These are phyloP conservation scores for Phytopythium chamaehyphon DNA, from an alignment of 352 stramenopile genomes.

Conservation along the genomic window DNA sequence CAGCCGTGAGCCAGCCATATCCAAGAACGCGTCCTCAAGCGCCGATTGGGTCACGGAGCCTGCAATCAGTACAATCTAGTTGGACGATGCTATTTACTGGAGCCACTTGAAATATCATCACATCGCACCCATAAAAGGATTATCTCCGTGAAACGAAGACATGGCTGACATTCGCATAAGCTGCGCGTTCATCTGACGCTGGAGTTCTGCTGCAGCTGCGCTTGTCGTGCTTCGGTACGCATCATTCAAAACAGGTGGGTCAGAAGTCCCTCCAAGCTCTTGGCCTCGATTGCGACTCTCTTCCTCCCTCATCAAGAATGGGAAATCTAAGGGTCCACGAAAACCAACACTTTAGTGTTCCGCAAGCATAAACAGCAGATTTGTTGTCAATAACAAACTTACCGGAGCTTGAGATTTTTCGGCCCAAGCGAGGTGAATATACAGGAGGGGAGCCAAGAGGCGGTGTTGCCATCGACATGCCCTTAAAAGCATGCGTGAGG, in stretches of 20 bases:
- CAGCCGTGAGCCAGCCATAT: constrained; percentile 77
- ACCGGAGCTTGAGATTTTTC: constrained; percentile 67
- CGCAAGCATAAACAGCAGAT: neutral
- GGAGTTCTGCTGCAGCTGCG: constrained; percentile 22
- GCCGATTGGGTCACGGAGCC: constrained; percentile 77
- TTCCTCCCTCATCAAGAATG: constrained; percentile 66
- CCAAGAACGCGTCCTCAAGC: constrained; percentile 79
- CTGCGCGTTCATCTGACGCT: constrained; percentile 46
- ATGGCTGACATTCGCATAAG: constrained; percentile 51
- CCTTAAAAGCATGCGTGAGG: constrained; percentile 69
- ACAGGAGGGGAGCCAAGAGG: constrained; percentile 32
- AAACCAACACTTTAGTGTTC: too few species aligned
- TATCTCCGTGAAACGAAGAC: constrained; percentile 56
- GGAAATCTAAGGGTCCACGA: constrained; percentile 67
- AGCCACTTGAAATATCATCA: neutral
- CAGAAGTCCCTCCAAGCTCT: neutral
- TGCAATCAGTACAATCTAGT: too few species aligned
- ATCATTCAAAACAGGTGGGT: constrained; percentile 23
- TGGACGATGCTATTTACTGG: too few species aligned
- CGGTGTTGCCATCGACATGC: constrained; percentile 34
- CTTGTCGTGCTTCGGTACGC: constrained; percentile 17
- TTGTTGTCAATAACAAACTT: neutral
- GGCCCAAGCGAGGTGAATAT: constrained; percentile 51
- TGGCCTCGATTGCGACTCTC: constrained; percentile 15
- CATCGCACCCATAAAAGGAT: constrained; percentile 36